These are phyloP conservation scores for Melampsora larici-populina DNA, from an alignment of 1,284 basidiomycete species.

Conservation along the genomic window DNA sequence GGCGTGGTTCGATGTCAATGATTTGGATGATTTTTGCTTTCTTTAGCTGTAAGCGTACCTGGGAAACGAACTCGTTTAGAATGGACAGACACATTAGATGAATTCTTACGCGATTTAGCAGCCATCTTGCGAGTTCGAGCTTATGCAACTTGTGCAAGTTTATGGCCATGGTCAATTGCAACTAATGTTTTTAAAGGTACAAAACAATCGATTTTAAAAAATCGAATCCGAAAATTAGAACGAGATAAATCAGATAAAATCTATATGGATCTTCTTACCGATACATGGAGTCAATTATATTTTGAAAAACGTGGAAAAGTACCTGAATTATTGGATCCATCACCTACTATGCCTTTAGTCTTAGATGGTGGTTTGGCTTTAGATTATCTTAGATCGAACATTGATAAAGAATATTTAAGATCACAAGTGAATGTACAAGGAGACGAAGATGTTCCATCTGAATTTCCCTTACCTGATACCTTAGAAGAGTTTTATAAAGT, in stretches of 20 bases:
- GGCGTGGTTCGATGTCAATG: neutral
- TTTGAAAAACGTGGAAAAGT: slow-evolving; percentile 40
- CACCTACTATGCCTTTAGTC: slow-evolving; percentile 7
- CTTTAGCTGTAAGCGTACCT: slow-evolving; percentile 2
- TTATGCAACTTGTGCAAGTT: slow-evolving; percentile 33
- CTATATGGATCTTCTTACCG: slow-evolving; percentile 40
- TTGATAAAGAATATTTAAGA: slow-evolving; percentile 39
- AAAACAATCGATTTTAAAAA: slow-evolving; percentile 12
- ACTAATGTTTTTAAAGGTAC: slow-evolving; percentile 24
- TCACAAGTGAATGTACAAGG: slow-evolving; percentile 17
- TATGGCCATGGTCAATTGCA: slow-evolving; percentile 42
- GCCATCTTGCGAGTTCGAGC: slow-evolving; percentile 35
- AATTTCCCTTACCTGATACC: slow-evolving; percentile 19
- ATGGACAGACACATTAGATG: slow-evolving; percentile 35
- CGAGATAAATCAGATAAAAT: slow-evolving; percentile 30
- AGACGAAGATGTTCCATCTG: slow-evolving; percentile 2
- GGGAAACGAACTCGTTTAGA: slow-evolving; percentile 35
- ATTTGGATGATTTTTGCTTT: neutral
- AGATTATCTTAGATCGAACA: slow-evolving; percentile 38
- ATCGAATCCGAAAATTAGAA: slow-evolving; percentile 32
- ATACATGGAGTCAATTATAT: slow-evolving; percentile 41
- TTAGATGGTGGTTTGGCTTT: slow-evolving; percentile 33
- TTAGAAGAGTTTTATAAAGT: slow-evolving; percentile 7
- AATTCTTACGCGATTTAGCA: slow-evolving; percentile 37
- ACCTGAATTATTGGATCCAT: slow-evolving; percentile 29